Percentiles rank a stretch among this genome's conserved stretches.
phyloP scores from a whole-genome alignment of 2,329 filamentous ascomycete genomes.

The Lojkania enalia region DNA sequence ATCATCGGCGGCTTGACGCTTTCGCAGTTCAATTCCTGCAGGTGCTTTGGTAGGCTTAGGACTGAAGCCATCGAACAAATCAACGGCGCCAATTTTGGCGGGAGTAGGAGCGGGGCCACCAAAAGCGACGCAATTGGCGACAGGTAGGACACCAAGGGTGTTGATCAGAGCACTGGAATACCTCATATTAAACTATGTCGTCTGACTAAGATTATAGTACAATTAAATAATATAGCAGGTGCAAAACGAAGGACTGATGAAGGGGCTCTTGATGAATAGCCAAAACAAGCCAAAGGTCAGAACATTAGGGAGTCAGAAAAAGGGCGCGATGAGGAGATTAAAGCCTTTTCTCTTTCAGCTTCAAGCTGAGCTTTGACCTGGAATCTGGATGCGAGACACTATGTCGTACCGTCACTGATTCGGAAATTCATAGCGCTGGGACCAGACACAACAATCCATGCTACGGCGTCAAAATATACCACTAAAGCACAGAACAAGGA shows the following conservation, averaged over 20 bases:
- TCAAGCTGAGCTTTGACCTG: not conserved
- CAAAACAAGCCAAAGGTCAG: not conserved
- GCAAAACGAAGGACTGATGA: not conserved
- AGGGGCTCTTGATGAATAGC: not conserved
- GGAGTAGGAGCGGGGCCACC: conserved; percentile 24
- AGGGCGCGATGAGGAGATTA: not conserved
- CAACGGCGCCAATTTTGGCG: conserved; percentile 7
- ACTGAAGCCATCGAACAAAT: conserved; percentile 16
- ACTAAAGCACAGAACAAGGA: too few species aligned
- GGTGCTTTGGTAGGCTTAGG: conserved; percentile 30
- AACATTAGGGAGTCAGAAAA: too few species aligned
- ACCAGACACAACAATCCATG: too few species aligned
- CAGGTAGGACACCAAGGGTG: conserved; percentile 20
- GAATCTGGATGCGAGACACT: too few species aligned
- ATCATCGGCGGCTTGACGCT: conserved; percentile 16
- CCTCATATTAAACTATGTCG: conserved; percentile 5
- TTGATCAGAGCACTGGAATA: conserved; percentile 13
- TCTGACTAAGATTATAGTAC: not conserved
- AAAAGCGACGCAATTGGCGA: conserved; percentile 24
- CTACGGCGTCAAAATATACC: too few species aligned
- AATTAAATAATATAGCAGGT: not conserved
- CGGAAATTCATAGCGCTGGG: too few species aligned
- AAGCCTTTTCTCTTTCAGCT: not conserved
- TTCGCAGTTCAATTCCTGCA: conserved; percentile 21
- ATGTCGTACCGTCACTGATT: too few species aligned